Percentiles rank a stretch among this genome's conserved stretches.
phyloP scores from a whole-genome alignment of 495 filamentous ascomycete species.

The Parathielavia hyrcaniae region DNA sequence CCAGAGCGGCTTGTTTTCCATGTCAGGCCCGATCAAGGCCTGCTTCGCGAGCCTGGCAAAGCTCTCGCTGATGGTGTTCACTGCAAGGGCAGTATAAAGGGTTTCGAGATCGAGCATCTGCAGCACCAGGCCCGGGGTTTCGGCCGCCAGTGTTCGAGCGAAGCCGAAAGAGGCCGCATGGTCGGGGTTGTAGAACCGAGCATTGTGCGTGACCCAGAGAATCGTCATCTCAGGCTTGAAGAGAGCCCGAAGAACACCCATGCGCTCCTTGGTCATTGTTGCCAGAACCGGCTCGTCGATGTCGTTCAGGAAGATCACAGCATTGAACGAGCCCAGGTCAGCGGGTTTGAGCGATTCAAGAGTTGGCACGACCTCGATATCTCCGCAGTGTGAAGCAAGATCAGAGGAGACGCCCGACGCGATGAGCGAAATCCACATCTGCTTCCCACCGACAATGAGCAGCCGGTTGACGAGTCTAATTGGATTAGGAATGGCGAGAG shows the following conservation, averaged over 20 bases:
- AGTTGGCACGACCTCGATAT: conserved; percentile 17
- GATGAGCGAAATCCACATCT: conserved; percentile 18
- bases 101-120: conserved; percentile 40
- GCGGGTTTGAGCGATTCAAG: conserved; percentile 24
- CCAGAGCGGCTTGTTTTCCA: conserved; percentile 23
- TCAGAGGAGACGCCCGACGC: conserved; percentile 12
- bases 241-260: conserved; percentile 32
- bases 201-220: conserved; percentile 36
- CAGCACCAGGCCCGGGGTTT: conserved; percentile 35
- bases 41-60: conserved; percentile 28
- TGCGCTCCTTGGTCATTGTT: conserved; percentile 30
- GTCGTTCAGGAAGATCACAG: conserved; percentile 36
- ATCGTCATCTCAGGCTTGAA: conserved; percentile 35
- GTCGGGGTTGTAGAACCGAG: conserved; percentile 28
- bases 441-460: conserved; percentile 32
- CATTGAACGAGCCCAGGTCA: conserved; percentile 20
- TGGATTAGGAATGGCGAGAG: not conserved
- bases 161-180: conserved; percentile 41
- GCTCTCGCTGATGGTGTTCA: conserved; percentile 20
- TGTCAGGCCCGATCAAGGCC: not conserved
- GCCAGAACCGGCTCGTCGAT: conserved; percentile 34
- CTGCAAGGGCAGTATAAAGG: conserved; percentile 14
- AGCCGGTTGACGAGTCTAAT: conserved; percentile 23
- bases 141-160: conserved; percentile 37
- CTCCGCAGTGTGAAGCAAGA: conserved; percentile 21